These are phyloP conservation scores for Kodamaea jinghongensis DNA, from an alignment of 805 yeast species.

Conservation along the genomic window DNA sequence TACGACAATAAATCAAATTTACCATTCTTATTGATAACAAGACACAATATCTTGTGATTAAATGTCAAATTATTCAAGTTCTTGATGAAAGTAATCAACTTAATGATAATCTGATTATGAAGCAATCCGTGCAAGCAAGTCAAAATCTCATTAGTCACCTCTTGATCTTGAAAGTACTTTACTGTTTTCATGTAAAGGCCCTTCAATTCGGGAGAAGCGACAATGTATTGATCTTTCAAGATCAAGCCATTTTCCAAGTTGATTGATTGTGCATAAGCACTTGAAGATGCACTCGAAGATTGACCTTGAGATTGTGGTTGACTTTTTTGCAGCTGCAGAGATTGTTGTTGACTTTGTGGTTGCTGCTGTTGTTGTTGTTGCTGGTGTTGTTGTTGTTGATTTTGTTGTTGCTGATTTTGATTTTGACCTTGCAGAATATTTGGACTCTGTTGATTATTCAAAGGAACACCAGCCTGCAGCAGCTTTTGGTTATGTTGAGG, in stretches of 20 bases:
- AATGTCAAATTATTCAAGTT: constrained; percentile 41
- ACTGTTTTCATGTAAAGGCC: constrained; percentile 46
- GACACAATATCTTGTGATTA: constrained; percentile 40
- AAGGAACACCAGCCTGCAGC: constrained; percentile 1
- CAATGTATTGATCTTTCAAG: constrained; percentile 52
- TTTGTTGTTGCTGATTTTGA: constrained; percentile 9
- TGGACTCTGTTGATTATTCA: constrained; percentile 1
- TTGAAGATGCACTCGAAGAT: neutral
- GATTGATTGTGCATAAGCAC: constrained; percentile 17
- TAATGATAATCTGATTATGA: constrained; percentile 24
- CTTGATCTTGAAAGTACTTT: constrained; percentile 49
- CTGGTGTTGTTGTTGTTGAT: constrained; percentile 5
- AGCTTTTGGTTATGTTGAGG: constrained; percentile 1
- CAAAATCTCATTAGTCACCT: constrained; percentile 26
- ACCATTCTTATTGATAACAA: constrained; percentile 61
- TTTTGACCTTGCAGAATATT: constrained; percentile 11
- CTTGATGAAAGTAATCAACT: constrained; percentile 36
- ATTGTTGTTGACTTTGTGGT: constrained; percentile 14
- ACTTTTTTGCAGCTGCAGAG: constrained; percentile 12
- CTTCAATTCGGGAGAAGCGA: constrained; percentile 58
- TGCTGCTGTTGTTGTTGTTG: constrained; percentile 11
- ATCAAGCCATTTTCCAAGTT: constrained; percentile 63
- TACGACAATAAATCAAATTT: constrained; percentile 68
- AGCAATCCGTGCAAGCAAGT: constrained; percentile 26
- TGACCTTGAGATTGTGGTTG: constrained; percentile 1